phyloP scores from a whole-genome alignment of 2,329 filamentous ascomycete species.

The Achaetomium macrosporum region DNA sequence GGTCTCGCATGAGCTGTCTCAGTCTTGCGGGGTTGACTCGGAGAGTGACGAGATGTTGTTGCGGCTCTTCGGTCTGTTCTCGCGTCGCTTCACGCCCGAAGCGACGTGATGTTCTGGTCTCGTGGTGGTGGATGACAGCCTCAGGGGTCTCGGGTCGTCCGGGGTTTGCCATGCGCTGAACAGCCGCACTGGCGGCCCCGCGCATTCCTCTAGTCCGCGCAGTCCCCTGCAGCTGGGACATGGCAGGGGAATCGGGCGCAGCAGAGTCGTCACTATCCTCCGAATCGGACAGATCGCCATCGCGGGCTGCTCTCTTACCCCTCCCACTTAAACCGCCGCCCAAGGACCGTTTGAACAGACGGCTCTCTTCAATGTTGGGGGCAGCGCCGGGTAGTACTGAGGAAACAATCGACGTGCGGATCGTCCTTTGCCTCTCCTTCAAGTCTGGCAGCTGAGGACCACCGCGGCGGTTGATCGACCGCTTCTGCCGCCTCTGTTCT shows the following conservation, averaged over 20 bases:
- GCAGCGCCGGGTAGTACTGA: conserved; percentile 87
- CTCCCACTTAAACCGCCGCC: conserved; percentile 55
- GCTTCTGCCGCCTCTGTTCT: conserved; percentile 90
- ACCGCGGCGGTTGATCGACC: conserved; percentile 87
- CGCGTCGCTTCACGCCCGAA: conserved; percentile 56
- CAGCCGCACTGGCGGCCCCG: conserved; percentile 78
- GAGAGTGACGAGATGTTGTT: conserved; percentile 67
- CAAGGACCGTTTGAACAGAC: conserved; percentile 74
- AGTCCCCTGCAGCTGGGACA: conserved; percentile 68
- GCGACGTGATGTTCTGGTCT: conserved; percentile 62
- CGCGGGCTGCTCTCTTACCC: conserved; percentile 38
- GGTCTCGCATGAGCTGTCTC: conserved; percentile 51
- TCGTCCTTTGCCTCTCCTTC: conserved; percentile 88
- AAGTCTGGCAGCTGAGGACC: conserved; percentile 93
- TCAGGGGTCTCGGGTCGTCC: conserved; percentile 89
- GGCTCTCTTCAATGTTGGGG: conserved; percentile 71
- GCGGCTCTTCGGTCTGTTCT: conserved; percentile 74
- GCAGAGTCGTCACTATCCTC: conserved; percentile 86
- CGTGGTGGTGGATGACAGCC: conserved; percentile 60
- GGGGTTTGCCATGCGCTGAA: conserved; percentile 77
- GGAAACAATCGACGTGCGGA: conserved; percentile 86
- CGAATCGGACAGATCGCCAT: conserved; percentile 77
- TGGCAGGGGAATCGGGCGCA: conserved; percentile 75
- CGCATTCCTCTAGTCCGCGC: conserved; percentile 79
- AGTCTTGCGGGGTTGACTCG: conserved; percentile 68